phyloP scores from a whole-genome alignment of 805 yeast species.

The Ogataea pilisensis region DNA sequence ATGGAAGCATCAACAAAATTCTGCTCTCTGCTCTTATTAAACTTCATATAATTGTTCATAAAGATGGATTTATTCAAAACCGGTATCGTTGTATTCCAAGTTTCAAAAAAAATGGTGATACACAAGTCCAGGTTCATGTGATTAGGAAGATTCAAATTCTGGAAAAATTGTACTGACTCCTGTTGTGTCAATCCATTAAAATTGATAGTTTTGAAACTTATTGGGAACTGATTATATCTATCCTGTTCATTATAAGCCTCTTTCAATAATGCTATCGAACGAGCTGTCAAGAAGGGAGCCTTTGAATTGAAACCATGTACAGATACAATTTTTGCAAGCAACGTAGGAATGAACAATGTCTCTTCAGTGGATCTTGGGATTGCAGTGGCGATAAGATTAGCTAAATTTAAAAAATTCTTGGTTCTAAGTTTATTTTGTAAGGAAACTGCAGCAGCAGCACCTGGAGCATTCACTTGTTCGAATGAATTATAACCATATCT shows the following conservation, averaged over 20 bases:
- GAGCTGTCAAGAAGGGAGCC: conserved; percentile 67
- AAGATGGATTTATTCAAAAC: conserved; percentile 68
- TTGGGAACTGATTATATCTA: conserved; percentile 28
- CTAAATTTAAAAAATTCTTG: conserved; percentile 42
- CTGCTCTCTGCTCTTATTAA: conserved; percentile 43
- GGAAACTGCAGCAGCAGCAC: conserved; percentile 67
- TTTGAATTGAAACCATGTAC: conserved; percentile 68
- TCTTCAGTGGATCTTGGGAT: conserved; percentile 78
- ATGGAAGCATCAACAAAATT: conserved; percentile 38
- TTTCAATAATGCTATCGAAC: conserved; percentile 65
- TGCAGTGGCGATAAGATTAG: conserved; percentile 62
- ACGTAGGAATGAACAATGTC: conserved; percentile 67
- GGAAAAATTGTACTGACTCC: conserved; percentile 46
- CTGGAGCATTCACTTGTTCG: conserved; percentile 71
- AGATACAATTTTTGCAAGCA: conserved; percentile 64
- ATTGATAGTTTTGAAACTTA: conserved; percentile 33
- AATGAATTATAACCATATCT: conserved; percentile 36
- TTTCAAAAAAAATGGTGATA: conserved; percentile 63
- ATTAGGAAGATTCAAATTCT: conserved; percentile 41
- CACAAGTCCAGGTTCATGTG: conserved; percentile 64
- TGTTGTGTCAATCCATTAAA: conserved; percentile 34
- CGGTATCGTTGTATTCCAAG: conserved; percentile 73
- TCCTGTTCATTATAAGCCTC: conserved; percentile 38
- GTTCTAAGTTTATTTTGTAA: conserved; percentile 41
- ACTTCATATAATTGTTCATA: conserved; percentile 49